A percentile compares a stretch with the other conserved stretches of the same genome.
Conservation (phyloP, 495 filamentous ascomycete genomes). For the Xylaria longipes region DNA sequence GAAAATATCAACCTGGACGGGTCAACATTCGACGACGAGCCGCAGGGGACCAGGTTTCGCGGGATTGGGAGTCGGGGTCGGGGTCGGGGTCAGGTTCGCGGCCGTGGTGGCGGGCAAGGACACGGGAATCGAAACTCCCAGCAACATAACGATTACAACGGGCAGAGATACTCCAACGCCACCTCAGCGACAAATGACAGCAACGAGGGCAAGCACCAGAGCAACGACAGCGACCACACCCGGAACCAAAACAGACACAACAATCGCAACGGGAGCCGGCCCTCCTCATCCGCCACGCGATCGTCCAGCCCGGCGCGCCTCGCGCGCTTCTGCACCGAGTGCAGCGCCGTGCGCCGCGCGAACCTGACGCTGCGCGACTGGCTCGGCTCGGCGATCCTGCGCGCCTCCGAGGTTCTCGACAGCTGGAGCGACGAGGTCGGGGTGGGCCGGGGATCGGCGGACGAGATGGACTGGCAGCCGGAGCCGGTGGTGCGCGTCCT, state of each 20-base stretch:
- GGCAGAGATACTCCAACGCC: neutral
- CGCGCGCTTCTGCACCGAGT: conserved; percentile 38
- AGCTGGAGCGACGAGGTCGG: conserved; percentile 45
- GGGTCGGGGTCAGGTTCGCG: neutral
- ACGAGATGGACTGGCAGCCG: conserved; percentile 51
- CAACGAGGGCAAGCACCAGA: neutral
- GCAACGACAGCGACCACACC: neutral
- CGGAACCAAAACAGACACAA: conserved; percentile 4
- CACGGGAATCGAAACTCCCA: neutral
- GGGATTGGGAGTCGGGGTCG: neutral
- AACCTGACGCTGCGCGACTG: conserved; percentile 38
- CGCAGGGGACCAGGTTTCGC: neutral
- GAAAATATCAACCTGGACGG: neutral
- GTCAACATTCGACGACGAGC: neutral
- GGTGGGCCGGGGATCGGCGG: conserved; percentile 33
- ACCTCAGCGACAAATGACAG: neutral
- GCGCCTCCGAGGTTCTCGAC: conserved; percentile 27
- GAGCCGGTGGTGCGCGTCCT: conserved; percentile 38
- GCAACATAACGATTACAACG: neutral
- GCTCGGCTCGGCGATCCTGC: conserved; percentile 23
- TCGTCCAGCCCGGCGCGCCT: neutral
- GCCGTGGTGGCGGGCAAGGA: neutral
- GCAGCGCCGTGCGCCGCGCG: conserved; percentile 35
- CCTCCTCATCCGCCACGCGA: neutral
- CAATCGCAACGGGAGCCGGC: neutral